phyloP scores from a whole-genome alignment of 1,284 basidiomycete species.

The Rhodofomes roseus region DNA sequence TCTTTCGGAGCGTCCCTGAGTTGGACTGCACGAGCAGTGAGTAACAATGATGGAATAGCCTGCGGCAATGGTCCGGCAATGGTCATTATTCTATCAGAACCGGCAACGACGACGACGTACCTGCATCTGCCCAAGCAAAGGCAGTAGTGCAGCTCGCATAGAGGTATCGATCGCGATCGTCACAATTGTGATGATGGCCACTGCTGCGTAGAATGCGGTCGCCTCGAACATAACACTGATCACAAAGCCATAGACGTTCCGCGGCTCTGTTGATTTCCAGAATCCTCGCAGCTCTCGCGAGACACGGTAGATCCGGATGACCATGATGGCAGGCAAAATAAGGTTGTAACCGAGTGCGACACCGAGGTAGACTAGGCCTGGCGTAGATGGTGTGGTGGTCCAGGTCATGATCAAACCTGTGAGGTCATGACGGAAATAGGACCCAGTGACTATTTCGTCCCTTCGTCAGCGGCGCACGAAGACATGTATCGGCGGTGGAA shows the following conservation, averaged over 20 bases:
- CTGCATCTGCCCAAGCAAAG: constrained; percentile 35
- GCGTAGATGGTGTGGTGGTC: constrained; percentile 15
- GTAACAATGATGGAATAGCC: background rate
- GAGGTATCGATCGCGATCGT: constrained; percentile 26
- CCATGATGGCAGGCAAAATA: constrained; percentile 26
- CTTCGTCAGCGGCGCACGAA: constrained; percentile 7
- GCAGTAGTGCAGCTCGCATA: constrained; percentile 31
- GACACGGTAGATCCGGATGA: constrained; percentile 19
- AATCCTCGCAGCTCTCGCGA: background rate
- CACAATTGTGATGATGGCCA: constrained; percentile 28
- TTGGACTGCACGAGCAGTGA: background rate
- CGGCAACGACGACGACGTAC: constrained; percentile 12
- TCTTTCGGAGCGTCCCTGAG: background rate
- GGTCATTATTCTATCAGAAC: background rate
- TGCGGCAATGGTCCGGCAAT: background rate
- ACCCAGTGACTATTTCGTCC: constrained; percentile 21
- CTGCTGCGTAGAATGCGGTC: constrained; percentile 26
- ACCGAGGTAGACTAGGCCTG: constrained; percentile 28
- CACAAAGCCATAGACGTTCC: constrained; percentile 18
- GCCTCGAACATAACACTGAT: constrained; percentile 26
- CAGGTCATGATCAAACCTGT: constrained; percentile 20
- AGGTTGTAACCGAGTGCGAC: constrained; percentile 28
- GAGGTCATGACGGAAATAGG: constrained; percentile 21
- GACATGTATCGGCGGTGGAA: constrained; percentile 1
- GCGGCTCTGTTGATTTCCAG: background rate